Percentiles rank a stretch among this genome's conserved stretches.
These are phyloP conservation scores for Solanum lignicaule DNA, from an alignment of 257 asterid genomes.

Conservation along the genomic window DNA sequence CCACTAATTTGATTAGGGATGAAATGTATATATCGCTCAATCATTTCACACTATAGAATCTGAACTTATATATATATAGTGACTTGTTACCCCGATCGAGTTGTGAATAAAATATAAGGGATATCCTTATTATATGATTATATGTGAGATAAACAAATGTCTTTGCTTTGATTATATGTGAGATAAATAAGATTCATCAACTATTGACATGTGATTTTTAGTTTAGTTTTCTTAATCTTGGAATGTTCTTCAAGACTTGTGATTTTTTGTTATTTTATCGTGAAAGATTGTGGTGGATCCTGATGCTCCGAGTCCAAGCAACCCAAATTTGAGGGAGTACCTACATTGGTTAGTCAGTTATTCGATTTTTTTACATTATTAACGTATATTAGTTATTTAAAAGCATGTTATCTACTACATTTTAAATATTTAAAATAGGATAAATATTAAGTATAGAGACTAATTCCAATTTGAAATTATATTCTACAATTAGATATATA, in stretches of 20 bases:
- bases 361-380: neutral
- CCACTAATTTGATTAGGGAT: neutral
- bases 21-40: neutral
- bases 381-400: neutral
- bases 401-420: neutral
- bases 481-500: too few species aligned
- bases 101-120: neutral
- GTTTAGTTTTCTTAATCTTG: neutral
- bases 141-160: neutral
- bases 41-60: neutral
- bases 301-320: neutral
- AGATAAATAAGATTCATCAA: neutral
- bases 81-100: neutral
- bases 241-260: neutral
- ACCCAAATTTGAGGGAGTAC: neutral
- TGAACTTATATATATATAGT: neutral
- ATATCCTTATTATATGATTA: neutral
- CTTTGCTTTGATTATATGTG: neutral
- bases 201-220: neutral
- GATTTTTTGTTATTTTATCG: neutral
- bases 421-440: neutral
- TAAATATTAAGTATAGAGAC: neutral
- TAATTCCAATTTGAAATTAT: neutral
- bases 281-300: constrained; percentile 27
- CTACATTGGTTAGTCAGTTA: neutral